Evolutionary conservation across 495 filamentous ascomycete species (phyloP).

Genomic region (Xylaria telfairii): DNA sequence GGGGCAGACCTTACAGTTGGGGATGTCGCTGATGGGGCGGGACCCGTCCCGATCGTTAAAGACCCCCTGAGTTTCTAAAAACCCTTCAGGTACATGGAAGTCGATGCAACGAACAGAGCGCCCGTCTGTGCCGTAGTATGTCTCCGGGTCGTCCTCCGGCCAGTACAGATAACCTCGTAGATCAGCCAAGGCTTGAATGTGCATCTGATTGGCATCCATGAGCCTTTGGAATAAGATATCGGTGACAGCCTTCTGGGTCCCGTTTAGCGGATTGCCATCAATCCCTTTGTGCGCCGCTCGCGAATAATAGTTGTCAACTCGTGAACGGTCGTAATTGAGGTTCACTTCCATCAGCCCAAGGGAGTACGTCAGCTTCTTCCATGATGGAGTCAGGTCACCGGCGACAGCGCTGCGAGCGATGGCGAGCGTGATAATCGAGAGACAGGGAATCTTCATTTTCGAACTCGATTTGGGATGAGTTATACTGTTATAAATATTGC

Average conservation of each 20-base stretch:
- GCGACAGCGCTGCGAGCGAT: not conserved
- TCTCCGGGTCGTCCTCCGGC: not conserved
- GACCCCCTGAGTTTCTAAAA: not conserved
- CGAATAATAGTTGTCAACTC: not conserved
- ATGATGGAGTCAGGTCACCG: not conserved
- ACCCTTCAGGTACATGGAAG: not conserved
- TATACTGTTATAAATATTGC: not conserved
- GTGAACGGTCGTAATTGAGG: not conserved
- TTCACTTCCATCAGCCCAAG: constrained; percentile 1
- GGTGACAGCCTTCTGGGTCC: not conserved
- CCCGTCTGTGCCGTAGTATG: not conserved
- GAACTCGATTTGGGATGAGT: not conserved
- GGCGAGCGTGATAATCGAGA: not conserved
- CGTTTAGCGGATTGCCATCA: not conserved
- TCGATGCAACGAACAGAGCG: not conserved
- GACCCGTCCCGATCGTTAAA: not conserved
- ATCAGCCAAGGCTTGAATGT: not conserved
- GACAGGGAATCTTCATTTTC: not conserved
- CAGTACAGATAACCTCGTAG: not conserved
- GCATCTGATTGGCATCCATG: not conserved
- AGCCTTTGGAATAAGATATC: not conserved
- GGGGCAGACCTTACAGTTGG: not conserved
- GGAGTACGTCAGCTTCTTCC: not conserved
- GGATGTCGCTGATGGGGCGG: not conserved
- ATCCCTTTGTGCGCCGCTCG: not conserved